Conservation (phyloP, 805 yeast genomes). For the Sugiyamaella mastotermitis region DNA sequence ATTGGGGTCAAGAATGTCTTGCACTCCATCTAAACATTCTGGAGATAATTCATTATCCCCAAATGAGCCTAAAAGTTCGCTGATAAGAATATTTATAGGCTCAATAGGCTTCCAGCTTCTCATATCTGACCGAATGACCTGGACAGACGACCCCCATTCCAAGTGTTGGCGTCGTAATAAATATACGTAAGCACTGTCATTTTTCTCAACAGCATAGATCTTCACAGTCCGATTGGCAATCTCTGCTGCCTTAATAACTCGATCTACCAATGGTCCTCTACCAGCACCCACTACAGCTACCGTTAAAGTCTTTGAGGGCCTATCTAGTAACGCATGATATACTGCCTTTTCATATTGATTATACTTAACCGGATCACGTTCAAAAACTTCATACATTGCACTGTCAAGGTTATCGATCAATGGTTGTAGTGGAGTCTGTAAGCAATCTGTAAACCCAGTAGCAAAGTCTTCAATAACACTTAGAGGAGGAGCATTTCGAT, state of each 20-base stretch:
- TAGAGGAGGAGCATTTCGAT: slow-evolving; percentile 21
- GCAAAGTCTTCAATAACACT: slow-evolving; percentile 32
- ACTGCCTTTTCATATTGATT: slow-evolving; percentile 62
- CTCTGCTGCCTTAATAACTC: slow-evolving; percentile 39
- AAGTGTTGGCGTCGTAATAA: slow-evolving; percentile 44
- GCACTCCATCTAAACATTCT: slow-evolving; percentile 55
- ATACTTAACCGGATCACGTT: slow-evolving; percentile 65
- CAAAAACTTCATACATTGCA: slow-evolving; percentile 62
- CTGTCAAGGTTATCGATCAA: slow-evolving; percentile 49
- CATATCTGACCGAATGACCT: slow-evolving; percentile 53
- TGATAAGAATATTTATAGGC: slow-evolving; percentile 55
- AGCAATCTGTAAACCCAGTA: slow-evolving; percentile 37
- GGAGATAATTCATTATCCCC: slow-evolving; percentile 91
- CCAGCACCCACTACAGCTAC: slow-evolving; percentile 82
- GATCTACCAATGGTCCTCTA: slow-evolving; percentile 70
- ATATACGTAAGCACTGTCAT: slow-evolving; percentile 49
- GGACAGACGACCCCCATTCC: slow-evolving; percentile 48
- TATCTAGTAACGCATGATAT: slow-evolving; percentile 41
- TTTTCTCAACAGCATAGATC: slow-evolving; percentile 66
- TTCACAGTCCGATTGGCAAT: slow-evolving; percentile 21
- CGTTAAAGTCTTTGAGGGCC: slow-evolving; percentile 20
- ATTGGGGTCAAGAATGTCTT: slow-evolving; percentile 33
- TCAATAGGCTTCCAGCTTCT: slow-evolving; percentile 41
- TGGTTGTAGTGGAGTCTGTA: slow-evolving; percentile 70
- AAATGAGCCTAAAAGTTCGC: slow-evolving; percentile 84